Conservation (phyloP, 345 rosid species). For the Populus nigra region DNA sequence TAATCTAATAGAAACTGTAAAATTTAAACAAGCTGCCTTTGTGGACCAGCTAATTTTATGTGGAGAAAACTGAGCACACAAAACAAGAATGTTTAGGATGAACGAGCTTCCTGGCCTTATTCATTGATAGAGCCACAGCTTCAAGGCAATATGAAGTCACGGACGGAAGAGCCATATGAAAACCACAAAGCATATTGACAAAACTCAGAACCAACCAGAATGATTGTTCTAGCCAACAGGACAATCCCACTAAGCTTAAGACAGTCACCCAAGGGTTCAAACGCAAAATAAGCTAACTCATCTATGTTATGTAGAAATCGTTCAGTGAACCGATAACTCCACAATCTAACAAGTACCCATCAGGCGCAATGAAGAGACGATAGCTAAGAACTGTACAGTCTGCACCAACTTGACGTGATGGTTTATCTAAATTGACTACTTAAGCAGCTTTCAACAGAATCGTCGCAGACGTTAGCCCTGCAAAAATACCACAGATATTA, state of each 20-base stretch:
- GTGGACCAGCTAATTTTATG: slow-evolving; percentile 38
- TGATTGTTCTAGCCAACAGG: slow-evolving; percentile 36
- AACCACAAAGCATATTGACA: slow-evolving; percentile 42
- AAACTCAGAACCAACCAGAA: slow-evolving; percentile 28
- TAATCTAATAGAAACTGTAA: slow-evolving; percentile 26
- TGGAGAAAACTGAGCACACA: slow-evolving; percentile 18
- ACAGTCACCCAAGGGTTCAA: slow-evolving; percentile 39
- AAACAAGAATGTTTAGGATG: slow-evolving; percentile 32
- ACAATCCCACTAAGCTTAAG: slow-evolving; percentile 28
- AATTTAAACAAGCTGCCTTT: slow-evolving; percentile 18
- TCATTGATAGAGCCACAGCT: slow-evolving; percentile 41
- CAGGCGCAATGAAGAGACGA: slow-evolving; percentile 25
- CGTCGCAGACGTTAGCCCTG: slow-evolving; percentile 62
- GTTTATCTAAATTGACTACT: slow-evolving; percentile 35
- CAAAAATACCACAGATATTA: slow-evolving; percentile 15
- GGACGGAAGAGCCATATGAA: slow-evolving; percentile 27
- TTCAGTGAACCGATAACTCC: slow-evolving; percentile 22
- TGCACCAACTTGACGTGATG: slow-evolving; percentile 26
- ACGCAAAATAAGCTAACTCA: slow-evolving; percentile 31
- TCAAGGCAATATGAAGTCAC: slow-evolving; percentile 31
- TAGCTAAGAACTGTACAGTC: slow-evolving; percentile 26
- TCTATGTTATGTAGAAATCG: slow-evolving; percentile 34
- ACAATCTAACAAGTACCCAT: slow-evolving; percentile 41
- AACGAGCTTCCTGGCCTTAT: slow-evolving; percentile 53
- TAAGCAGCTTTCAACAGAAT: slow-evolving; percentile 35